phyloP scores from a whole-genome alignment of 495 filamentous ascomycete genomes.

The Trichoderma asperelloides region DNA sequence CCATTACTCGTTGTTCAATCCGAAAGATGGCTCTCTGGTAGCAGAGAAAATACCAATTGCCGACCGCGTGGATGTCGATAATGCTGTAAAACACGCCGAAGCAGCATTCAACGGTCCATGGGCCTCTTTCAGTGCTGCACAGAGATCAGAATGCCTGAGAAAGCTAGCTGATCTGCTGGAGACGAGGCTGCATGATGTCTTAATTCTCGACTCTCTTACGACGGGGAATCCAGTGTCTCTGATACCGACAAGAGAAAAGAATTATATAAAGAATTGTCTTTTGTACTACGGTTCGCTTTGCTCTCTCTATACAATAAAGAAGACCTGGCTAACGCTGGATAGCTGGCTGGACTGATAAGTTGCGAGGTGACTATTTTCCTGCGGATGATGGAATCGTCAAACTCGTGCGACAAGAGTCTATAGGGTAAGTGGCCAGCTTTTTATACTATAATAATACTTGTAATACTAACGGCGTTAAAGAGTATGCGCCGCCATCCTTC shows the following conservation, averaged over 20 bases:
- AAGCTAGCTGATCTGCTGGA: not conserved
- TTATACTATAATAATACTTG: no score
- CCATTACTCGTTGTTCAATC: not conserved
- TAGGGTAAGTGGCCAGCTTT: not conserved
- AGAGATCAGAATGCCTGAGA: not conserved
- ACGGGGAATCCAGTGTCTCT: not conserved
- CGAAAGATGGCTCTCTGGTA: not conserved
- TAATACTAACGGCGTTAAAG: not conserved
- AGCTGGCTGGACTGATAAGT: not conserved
- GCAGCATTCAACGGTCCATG: not conserved
- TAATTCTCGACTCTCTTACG: not conserved
- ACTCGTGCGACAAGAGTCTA: not conserved
- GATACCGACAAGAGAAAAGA: not conserved
- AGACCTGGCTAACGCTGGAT: not conserved
- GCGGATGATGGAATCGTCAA: constrained; percentile 9
- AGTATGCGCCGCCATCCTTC: not conserved
- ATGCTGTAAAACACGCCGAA: not conserved
- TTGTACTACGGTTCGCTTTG: not conserved
- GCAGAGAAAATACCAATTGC: not conserved
- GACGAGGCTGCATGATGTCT: not conserved
- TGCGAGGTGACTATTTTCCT: constrained; percentile 7
- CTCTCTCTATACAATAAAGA: not conserved
- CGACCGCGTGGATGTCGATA: not conserved
- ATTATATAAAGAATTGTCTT: not conserved
- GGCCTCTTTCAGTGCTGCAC: not conserved